Conservation (phyloP, 1,284 basidiomycete species). For the Ustilago xerochloae region DNA sequence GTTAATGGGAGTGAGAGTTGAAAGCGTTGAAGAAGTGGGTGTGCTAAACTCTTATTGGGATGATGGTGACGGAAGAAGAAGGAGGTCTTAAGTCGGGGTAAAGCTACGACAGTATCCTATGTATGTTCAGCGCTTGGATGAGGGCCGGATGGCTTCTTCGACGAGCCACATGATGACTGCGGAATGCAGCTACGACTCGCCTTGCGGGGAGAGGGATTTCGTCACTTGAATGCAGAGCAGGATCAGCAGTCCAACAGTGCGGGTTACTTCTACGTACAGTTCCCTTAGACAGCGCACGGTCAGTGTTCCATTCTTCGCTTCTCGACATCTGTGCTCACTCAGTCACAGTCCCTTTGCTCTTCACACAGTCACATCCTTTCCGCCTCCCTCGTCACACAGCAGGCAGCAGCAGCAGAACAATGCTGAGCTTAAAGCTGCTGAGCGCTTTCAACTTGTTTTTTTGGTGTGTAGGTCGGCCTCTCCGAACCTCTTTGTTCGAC, state of each 20-base stretch:
- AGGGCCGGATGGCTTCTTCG: neutral
- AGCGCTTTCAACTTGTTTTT: neutral
- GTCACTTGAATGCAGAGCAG: slow-evolving; percentile 11
- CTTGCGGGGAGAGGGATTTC: slow-evolving; percentile 4
- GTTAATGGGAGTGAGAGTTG: neutral
- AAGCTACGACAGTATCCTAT: neutral
- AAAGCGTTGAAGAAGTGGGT: neutral
- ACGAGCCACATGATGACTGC: neutral
- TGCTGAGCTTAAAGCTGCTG: neutral
- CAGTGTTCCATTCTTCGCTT: neutral
- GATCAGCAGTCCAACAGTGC: slow-evolving; percentile 5
- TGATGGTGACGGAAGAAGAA: neutral
- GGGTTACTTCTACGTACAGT: neutral
- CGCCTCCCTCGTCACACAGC: slow-evolving; percentile 2
- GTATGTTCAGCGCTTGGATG: no score
- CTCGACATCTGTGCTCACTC: neutral
- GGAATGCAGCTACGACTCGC: slow-evolving; percentile 4
- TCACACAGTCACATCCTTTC: neutral
- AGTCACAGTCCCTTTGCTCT: neutral
- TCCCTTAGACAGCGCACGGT: neutral
- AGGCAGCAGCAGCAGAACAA: neutral
- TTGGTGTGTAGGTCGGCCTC: no score
- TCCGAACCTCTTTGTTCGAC: neutral
- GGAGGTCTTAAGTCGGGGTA: neutral
- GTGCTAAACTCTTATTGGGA: neutral